Evolutionary conservation across 371 early-diverging fungal genomes (phyloP).

Genomic region (Syncephalastrum racemosum): DNA sequence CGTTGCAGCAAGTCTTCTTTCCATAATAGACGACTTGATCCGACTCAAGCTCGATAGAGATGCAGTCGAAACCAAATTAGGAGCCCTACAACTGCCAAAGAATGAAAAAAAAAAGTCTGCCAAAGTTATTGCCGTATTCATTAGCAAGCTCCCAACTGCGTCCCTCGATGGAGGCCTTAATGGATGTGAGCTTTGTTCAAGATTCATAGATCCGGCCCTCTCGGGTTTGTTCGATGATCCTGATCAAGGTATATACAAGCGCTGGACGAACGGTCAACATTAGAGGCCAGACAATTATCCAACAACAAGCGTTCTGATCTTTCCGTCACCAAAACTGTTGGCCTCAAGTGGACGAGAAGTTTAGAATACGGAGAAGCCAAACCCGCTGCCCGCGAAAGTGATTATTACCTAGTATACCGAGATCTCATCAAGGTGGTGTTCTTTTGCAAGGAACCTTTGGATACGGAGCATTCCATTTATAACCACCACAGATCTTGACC

Average conservation of each 20-base stretch:
- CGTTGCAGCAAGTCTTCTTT: too few relatives aligned
- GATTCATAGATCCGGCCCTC: slow-evolving; percentile 12
- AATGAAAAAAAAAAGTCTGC: slow-evolving; percentile 17
- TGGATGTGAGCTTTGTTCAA: slow-evolving; percentile 1
- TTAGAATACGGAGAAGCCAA: slow-evolving; percentile 19
- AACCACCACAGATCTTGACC: too few relatives aligned
- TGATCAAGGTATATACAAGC: slow-evolving; percentile 13
- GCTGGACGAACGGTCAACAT: slow-evolving; percentile 18
- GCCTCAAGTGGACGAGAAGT: slow-evolving; percentile 15
- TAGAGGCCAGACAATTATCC: slow-evolving; percentile 8
- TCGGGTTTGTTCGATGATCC: slow-evolving; percentile 16
- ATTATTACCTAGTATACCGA: slow-evolving; percentile 15
- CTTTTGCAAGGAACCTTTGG: slow-evolving; percentile 5
- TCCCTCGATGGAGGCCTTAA: slow-evolving; percentile 3
- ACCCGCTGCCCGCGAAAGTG: slow-evolving; percentile 10
- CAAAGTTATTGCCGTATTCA: slow-evolving; percentile 13
- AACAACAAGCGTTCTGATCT: slow-evolving; percentile 16
- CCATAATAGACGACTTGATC: too few relatives aligned
- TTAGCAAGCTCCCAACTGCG: slow-evolving; percentile 14
- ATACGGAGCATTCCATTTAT: too few relatives aligned
- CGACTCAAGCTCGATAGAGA: too few relatives aligned
- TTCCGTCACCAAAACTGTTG: slow-evolving; percentile 12
- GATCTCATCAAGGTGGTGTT: slow-evolving; percentile 15
- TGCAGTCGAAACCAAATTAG: too few relatives aligned
- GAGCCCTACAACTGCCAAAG: too few relatives aligned